Percentiles rank a stretch among this genome's conserved stretches.
Conservation (phyloP, 495 filamentous ascomycete species). For the Neurospora terricola region DNA sequence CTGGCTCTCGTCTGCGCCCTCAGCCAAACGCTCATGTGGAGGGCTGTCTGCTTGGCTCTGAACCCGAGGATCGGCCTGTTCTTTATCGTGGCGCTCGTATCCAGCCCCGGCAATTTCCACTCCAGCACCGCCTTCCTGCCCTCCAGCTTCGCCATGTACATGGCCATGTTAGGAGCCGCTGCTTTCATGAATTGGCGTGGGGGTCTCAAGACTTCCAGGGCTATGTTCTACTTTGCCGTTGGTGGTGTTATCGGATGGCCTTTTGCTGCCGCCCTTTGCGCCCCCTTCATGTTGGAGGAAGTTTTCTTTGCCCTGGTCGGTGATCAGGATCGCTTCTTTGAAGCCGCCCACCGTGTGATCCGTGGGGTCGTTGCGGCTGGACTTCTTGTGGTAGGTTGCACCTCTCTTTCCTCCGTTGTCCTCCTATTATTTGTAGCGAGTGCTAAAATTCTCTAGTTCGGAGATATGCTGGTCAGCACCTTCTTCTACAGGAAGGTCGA, state of each 20-base stretch:
- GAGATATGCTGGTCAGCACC: constrained; percentile 58
- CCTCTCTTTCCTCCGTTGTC: constrained; percentile 2
- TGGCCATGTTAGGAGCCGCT: constrained; percentile 72
- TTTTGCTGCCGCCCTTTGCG: constrained; percentile 70
- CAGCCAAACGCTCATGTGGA: constrained; percentile 72
- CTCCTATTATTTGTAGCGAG: constrained; percentile 2
- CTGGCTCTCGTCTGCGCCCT: constrained; percentile 69
- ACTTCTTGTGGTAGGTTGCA: constrained; percentile 55
- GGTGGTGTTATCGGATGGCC: constrained; percentile 91
- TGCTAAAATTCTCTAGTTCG: constrained; percentile 16
- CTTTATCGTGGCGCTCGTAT: constrained; percentile 64
- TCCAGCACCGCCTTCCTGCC: constrained; percentile 80
- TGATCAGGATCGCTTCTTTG: constrained; percentile 44
- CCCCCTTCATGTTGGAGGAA: constrained; percentile 80
- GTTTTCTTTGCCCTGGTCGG: constrained; percentile 49
- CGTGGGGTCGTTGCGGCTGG: constrained; percentile 59
- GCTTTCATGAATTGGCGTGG: constrained; percentile 80
- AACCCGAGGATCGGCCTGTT: constrained; percentile 73
- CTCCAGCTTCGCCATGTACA: constrained; percentile 96
- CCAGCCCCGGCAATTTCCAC: constrained; percentile 88
- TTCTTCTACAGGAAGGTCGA: constrained; percentile 74
- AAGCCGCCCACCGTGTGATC: constrained; percentile 45
- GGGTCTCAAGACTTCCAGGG: constrained; percentile 64
- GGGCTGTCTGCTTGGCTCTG: constrained; percentile 59
- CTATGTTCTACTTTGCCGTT: constrained; percentile 87